These are phyloP conservation scores for Aureobasidium zeae DNA, from an alignment of 2,329 filamentous ascomycete genomes.

Conservation along the genomic window DNA sequence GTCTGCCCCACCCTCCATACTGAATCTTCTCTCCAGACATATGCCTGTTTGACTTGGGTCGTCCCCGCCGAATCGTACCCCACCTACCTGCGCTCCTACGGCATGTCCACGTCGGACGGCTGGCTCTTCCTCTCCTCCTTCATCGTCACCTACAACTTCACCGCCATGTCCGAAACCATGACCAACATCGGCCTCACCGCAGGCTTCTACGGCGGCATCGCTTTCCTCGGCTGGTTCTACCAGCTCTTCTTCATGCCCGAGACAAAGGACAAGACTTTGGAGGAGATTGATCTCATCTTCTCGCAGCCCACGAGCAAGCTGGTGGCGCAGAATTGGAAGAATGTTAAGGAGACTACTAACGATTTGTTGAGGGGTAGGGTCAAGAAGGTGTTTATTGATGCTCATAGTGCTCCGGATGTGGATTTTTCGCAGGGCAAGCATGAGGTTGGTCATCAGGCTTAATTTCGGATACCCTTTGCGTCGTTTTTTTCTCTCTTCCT, in stretches of 20 bases:
- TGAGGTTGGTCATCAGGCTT: slow-evolving; percentile 7
- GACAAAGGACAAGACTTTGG: slow-evolving; percentile 59
- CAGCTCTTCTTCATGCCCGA: slow-evolving; percentile 69
- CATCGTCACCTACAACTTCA: slow-evolving; percentile 68
- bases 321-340: slow-evolving; percentile 50
- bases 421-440: slow-evolving; percentile 8
- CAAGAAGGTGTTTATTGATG: slow-evolving; percentile 40
- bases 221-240: slow-evolving; percentile 60
- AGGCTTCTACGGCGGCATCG: slow-evolving; percentile 67
- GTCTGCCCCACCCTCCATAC: too few relatives aligned
- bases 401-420: slow-evolving; percentile 13
- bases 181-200: slow-evolving; percentile 54
- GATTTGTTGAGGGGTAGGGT: slow-evolving; percentile 38
- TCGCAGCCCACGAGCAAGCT: slow-evolving; percentile 53
- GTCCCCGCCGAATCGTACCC: slow-evolving; percentile 59
- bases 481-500: too few relatives aligned
- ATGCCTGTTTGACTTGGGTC: slow-evolving; percentile 25
- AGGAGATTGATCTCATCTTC: slow-evolving; percentile 63
- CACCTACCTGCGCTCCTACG: slow-evolving; percentile 62
- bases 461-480: too few relatives aligned
- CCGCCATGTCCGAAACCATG: slow-evolving; percentile 60
- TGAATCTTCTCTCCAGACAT: too few relatives aligned
- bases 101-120: slow-evolving; percentile 61
- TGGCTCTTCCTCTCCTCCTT: slow-evolving; percentile 63
- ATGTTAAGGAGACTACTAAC: slow-evolving; percentile 35